Conservation (phyloP, 2,329 filamentous ascomycete species). For the Calycina herbarum region DNA sequence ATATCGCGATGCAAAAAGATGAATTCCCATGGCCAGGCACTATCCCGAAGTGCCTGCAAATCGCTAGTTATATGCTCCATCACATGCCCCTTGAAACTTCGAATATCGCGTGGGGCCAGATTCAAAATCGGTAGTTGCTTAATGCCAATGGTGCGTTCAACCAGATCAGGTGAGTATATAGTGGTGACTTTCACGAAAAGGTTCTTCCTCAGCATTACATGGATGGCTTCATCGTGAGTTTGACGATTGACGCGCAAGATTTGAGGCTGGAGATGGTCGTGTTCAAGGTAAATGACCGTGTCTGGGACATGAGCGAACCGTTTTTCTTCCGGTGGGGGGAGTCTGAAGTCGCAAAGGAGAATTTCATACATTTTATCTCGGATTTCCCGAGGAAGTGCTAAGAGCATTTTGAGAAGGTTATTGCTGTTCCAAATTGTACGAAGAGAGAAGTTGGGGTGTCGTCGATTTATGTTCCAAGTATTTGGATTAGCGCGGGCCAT, state of each 20-base stretch:
- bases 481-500: too few relatives aligned
- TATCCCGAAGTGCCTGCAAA: background rate
- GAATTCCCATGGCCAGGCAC: background rate
- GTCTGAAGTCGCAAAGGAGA: background rate
- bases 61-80: background rate
- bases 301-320: background rate
- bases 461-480: too few relatives aligned
- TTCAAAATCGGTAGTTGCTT: background rate
- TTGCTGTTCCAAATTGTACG: background rate
- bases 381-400: background rate
- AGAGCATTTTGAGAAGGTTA: background rate
- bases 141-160: background rate
- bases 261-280: background rate
- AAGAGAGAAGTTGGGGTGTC: too few relatives aligned
- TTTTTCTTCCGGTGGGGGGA: background rate
- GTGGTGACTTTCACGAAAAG: background rate
- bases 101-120: background rate
- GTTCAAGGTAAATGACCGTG: background rate
- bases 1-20: background rate
- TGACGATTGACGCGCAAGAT: background rate
- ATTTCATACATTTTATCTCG: background rate
- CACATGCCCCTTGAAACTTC: background rate
- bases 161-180: background rate
- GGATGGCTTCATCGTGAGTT: background rate
- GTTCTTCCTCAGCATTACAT: background rate